phyloP scores from a whole-genome alignment of 805 yeast species.

The Metschnikowia borealis region DNA sequence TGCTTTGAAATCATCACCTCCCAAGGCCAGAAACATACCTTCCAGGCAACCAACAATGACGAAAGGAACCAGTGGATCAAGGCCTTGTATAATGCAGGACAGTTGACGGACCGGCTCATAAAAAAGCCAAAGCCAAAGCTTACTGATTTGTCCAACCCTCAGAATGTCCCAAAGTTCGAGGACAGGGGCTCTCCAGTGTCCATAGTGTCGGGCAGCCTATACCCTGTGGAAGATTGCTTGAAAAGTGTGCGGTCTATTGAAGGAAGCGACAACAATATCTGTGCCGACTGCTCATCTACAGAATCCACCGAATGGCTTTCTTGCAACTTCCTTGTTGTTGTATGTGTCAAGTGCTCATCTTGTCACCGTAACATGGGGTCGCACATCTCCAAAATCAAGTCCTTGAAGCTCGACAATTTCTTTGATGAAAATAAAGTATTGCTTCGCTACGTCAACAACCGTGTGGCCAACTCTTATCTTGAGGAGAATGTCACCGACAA shows the following conservation, averaged over 20 bases:
- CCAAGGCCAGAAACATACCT: constrained; percentile 57
- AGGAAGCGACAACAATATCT: constrained; percentile 53
- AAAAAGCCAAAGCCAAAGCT: constrained; percentile 5
- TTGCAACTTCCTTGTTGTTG: constrained; percentile 60
- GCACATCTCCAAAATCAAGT: constrained; percentile 72
- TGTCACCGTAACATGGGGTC: constrained; percentile 86
- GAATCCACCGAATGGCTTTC: constrained; percentile 85
- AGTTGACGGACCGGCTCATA: constrained; percentile 27
- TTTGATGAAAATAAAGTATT: constrained; percentile 57
- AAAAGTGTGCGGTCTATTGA: constrained; percentile 36
- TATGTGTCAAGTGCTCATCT: constrained; percentile 85
- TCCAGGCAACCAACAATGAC: constrained; percentile 67
- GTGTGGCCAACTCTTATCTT: constrained; percentile 53
- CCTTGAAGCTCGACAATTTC: constrained; percentile 70
- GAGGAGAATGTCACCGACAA: constrained; percentile 38
- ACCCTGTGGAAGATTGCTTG: constrained; percentile 23
- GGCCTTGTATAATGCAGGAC: constrained; percentile 56
- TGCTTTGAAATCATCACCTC: constrained; percentile 80
- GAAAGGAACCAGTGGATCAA: constrained; percentile 70
- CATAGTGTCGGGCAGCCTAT: constrained; percentile 21
- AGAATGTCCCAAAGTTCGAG: constrained; percentile 5
- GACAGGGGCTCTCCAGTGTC: constrained; percentile 32
- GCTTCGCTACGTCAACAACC: constrained; percentile 51
- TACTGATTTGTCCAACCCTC: constrained; percentile 19
- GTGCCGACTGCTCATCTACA: constrained; percentile 75